Evolutionary conservation across 139 green algal genomes (phyloP).

Genomic region (Volvox africanus): DNA sequence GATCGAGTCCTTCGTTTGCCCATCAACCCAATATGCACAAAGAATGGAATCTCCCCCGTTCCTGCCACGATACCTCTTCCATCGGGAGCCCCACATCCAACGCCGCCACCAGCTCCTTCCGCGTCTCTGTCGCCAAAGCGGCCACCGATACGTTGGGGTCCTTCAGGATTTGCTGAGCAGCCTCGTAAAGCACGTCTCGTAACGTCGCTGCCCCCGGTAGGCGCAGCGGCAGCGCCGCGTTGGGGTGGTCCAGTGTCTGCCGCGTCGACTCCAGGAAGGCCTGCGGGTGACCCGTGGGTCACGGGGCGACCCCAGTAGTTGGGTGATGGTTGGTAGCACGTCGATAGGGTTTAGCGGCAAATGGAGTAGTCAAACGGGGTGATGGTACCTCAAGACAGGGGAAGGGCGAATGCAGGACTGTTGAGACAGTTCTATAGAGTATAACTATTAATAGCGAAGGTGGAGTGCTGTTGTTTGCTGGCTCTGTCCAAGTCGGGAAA

Average conservation of each 20-base stretch:
- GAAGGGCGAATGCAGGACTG: no score
- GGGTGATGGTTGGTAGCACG: no score
- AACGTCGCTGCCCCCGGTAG: not conserved
- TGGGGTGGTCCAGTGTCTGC: not conserved
- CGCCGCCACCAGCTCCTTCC: not conserved
- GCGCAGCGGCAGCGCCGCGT: slow-evolving; percentile 30
- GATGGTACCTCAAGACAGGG: no score
- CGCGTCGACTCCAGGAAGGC: not conserved
- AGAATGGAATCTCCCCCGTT: not conserved
- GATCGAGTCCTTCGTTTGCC: no score
- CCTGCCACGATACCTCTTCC: not conserved
- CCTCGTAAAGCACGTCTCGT: not conserved
- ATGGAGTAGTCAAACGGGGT: no score
- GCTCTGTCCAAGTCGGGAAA: no score
- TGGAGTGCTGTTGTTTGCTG: no score
- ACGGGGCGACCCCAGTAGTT: no score
- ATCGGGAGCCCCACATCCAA: not conserved
- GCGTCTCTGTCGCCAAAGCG: not conserved
- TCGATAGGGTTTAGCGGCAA: no score
- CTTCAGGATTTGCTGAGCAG: not conserved
- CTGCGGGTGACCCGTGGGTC: not conserved
- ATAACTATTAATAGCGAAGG: no score
- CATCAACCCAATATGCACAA: no score
- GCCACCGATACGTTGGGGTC: not conserved
- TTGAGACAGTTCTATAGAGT: no score